Percentiles rank a stretch among this genome's conserved stretches.
phyloP scores from a whole-genome alignment of 805 yeast genomes.

The Barnettozyma sucrosica region DNA sequence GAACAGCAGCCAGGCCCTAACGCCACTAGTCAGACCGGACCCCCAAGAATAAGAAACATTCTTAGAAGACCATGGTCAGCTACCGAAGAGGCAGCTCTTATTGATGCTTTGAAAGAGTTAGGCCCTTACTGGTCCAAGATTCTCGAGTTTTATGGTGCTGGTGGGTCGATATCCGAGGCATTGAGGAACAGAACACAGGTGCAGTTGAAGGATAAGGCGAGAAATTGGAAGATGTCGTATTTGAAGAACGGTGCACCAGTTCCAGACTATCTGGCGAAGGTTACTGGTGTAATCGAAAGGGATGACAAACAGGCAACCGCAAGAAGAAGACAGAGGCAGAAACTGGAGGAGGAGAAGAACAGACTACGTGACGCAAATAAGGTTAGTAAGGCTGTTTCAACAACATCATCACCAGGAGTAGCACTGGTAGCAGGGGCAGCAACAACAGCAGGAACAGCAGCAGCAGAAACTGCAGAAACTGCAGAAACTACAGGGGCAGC shows the following conservation, averaged over 20 bases:
- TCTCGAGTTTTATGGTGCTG: conserved; percentile 86
- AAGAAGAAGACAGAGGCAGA: conserved; percentile 21
- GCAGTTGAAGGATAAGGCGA: conserved; percentile 92
- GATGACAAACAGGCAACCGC: conserved; percentile 37
- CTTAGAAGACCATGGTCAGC: conserved; percentile 76
- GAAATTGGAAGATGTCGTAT: conserved; percentile 90
- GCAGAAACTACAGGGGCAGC: no score
- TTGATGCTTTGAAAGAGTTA: conserved; percentile 67
- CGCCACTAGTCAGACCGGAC: conserved; percentile 5
- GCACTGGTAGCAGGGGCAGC: no score
- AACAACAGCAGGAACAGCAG: no score
- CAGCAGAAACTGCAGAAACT: no score
- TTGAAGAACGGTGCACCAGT: conserved; percentile 68
- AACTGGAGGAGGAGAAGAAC: conserved; percentile 8
- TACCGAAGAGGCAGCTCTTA: conserved; percentile 81
- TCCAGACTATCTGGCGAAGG: conserved; percentile 74
- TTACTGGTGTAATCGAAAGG: conserved; percentile 78
- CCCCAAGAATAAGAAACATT: conserved; percentile 24
- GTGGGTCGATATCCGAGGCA: conserved; percentile 79
- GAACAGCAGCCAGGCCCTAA: neutral
- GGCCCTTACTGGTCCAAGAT: conserved; percentile 96
- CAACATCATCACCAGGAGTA: neutral
- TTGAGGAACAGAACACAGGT: conserved; percentile 85
- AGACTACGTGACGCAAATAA: neutral
- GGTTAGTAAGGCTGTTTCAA: no score